Base-by-base conservation (phyloP, 768 basidiomycete species). In the Suillus hirtellus region DNA sequence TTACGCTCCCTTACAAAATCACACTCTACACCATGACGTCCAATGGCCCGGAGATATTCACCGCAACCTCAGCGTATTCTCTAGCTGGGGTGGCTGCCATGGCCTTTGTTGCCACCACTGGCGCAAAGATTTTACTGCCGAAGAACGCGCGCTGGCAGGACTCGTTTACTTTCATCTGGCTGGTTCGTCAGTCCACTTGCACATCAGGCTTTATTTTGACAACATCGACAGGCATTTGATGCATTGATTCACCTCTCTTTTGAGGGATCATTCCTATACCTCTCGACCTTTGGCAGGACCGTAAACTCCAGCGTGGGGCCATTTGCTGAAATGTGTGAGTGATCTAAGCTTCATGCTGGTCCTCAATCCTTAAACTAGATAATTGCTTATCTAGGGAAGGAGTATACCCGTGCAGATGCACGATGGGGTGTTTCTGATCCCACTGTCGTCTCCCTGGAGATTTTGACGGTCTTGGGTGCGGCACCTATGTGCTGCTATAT, bases 391-490 rank as follows among this genome's bases (percentile, higher is more conserved):
- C 17, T 66, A 92, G 91, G 92, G 90, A 88, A 81, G 66, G 92
- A 93, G 72, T 93, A 95, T 70, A 86, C 89, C 27, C 80, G 81
- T 2, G 93, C 92, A 6, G 93, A 95, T 71, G 82, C 84, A 61
- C 86, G 93, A 47, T 95, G 93, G 93, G 93, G 91, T 15, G 71
- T 81, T 50, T 79, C 92, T 0, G 93, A 95, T 70, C 84, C 90
- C 1, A 89, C 89, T 1, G 81, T 94, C 59, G 90, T 95, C 52
- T 88, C 92, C 7, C 85, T 95, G 40, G 93, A 95, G 73, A 73
- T 94, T 61, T 79, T 95, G 65, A 95, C 93, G 7, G 93, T 95
- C 12, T 80, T 94, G 40, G 78, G 76, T 24, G 89, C 84, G 19
- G 93, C 87, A 0, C 89, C 92, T 0, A 71, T 95, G 61, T 89